Evolutionary conservation across 2,329 filamentous ascomycete genomes (phyloP), one percentile per base, ranked within the genome.

Genomic region (Raffaelea albimanens): DNA sequence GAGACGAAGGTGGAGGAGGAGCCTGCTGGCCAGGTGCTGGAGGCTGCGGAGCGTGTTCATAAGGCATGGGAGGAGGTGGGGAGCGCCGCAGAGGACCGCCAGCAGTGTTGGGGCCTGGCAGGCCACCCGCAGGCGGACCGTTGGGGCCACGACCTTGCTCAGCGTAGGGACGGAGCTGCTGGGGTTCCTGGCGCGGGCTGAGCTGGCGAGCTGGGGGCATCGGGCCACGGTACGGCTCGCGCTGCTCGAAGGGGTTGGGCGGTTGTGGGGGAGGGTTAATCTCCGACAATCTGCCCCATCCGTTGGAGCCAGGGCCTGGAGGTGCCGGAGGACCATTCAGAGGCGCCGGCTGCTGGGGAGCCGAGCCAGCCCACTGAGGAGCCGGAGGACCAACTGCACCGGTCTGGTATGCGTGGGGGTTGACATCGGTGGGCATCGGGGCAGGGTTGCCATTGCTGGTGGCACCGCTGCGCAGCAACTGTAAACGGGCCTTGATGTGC

Each of bases 401-500:
- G 43, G 83, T 80, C 65, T 95, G 89, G 59, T 97, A 97, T 7
- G 90, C 87, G 60, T 95, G 88, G 44, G 91, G 91, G 63, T 97
- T 90, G 20, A 97, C 89, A 65, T 98, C 93, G 59, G 95, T 91
- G 8, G 93, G 91, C 58, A 93, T 80, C n/a, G 91, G 90, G 45
- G 84, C 87, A 55, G 75, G 82, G 56, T 76, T 82, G 58, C 84
- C 73, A 51, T 87, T 83, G 60, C 80, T 83, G 52, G 81, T 76
- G 57, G 85, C 83, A 18, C 87, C 87, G 54, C 80, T 90, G 50
- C 93, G 86, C 49, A 98, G 78, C 42, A 98, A 75, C 62, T 95
- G 87, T 52, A 98, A 74, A 52, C 93, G 83, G 49, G 90, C 89
- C 67, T 97, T 97, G 73, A 98, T 97, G 64, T 97, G 91, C 36